Conservation (phyloP, 2,329 filamentous ascomycete species). For the Beauveria sp. region DNA sequence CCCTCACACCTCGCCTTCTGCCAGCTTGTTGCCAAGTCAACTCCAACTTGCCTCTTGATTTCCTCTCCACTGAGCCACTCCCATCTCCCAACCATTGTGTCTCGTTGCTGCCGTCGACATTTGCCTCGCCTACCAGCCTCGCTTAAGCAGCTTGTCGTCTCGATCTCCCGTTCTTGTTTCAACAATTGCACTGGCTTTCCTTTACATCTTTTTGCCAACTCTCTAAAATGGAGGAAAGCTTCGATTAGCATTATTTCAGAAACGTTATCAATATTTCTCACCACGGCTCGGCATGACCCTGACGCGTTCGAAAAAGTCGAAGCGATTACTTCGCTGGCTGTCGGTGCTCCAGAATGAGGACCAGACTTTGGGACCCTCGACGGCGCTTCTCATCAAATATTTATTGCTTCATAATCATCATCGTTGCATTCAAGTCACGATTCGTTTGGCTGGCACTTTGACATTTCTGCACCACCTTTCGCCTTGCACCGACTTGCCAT, state of each 20-base stretch:
- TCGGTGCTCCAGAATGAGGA: constrained; percentile 28
- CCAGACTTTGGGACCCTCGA: constrained; percentile 26
- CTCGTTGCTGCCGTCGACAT: neutral
- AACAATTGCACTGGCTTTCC: neutral
- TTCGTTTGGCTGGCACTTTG: constrained; percentile 23
- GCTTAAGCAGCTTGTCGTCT: neutral
- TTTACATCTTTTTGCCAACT: neutral
- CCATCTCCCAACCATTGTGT: neutral
- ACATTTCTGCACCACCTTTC: constrained; percentile 16
- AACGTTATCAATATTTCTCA: constrained; percentile 11
- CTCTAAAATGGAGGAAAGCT: constrained; percentile 11
- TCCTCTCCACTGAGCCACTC: neutral
- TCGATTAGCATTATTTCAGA: constrained; percentile 12
- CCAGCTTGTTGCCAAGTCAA: neutral
- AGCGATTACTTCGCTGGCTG: constrained; percentile 29
- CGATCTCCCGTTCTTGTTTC: neutral
- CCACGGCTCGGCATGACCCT: constrained; percentile 18
- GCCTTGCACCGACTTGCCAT: constrained; percentile 16
- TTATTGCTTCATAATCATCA: constrained; percentile 24
- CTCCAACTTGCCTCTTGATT: neutral
- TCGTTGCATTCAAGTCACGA: constrained; percentile 22
- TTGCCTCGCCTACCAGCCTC: constrained; percentile 1
- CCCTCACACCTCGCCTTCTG: neutral
- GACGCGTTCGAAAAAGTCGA: constrained; percentile 22
- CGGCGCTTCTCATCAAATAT: constrained; percentile 23